Evolutionary conservation across 345 rosid species (phyloP).

Genomic region (Boechera stricta): DNA sequence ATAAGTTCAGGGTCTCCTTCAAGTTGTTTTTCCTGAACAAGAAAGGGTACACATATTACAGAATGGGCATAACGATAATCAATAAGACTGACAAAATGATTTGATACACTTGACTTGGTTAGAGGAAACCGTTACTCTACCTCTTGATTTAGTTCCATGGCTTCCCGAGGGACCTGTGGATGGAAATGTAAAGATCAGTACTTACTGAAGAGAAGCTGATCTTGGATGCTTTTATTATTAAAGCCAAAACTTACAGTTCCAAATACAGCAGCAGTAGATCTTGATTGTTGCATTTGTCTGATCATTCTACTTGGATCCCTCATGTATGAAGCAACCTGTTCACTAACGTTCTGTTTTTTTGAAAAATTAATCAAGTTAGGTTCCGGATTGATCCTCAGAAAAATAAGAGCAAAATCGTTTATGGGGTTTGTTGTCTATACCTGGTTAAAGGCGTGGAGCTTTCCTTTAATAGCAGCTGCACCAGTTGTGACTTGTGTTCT

Average conservation of each 20-base stretch:
- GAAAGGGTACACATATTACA: conserved; percentile 3
- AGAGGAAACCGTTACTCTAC: conserved; percentile 41
- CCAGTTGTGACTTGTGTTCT: conserved; percentile 90
- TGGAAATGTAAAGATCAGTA: conserved; percentile 31
- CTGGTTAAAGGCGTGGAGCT: conserved; percentile 96
- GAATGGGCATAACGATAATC: background rate
- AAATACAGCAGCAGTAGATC: conserved; percentile 68
- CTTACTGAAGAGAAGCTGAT: conserved; percentile 16
- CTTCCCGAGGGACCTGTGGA: conserved; percentile 48
- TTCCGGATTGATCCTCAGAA: conserved; percentile 6
- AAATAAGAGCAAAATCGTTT: background rate
- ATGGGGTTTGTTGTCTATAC: conserved; percentile 45
- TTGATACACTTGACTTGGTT: conserved; percentile 41
- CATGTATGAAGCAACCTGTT: conserved; percentile 85
- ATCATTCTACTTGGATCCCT: conserved; percentile 96
- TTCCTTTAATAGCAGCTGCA: conserved; percentile 85
- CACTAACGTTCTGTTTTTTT: conserved; percentile 73
- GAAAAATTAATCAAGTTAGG: conserved; percentile 19
- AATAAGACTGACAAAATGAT: background rate
- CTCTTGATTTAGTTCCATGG: conserved; percentile 50
- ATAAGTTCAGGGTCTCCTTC: conserved; percentile 91
- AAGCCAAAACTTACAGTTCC: conserved; percentile 63
- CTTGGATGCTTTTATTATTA: background rate
- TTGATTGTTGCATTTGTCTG: conserved; percentile 91
- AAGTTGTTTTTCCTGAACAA: conserved; percentile 55